Base-by-base conservation (phyloP, 2,329 filamentous ascomycete species). In the Zasmidium citrigriseum region DNA sequence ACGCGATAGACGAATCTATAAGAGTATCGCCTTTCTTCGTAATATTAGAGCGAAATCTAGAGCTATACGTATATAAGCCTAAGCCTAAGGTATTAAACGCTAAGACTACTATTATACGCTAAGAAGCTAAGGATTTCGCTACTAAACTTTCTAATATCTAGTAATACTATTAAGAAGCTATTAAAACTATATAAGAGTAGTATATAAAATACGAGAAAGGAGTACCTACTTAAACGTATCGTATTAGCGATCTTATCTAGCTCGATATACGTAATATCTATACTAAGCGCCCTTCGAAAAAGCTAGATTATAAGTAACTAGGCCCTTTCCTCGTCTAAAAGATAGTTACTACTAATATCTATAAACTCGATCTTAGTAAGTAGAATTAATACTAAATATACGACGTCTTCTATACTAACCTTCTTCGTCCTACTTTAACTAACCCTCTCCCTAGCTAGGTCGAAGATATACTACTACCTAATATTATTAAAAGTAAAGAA, bases 391-490 rank as follows among this genome's bases (percentile, higher is more conserved):
- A n/a, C n/a, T n/a, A 16, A 1, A 52, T 52, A 9, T 21, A 52
- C 20, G 22, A 52, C 27, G 49, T 52, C 27, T 52, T 52, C 49
- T 52, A 52, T 38, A 38, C 27, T 4, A 52, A 41, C 49, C 49
- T 52, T 4, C 49, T 52, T 2, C 49, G 49, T 2, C 27, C 21
- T 2, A 27, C 22, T 20, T 16, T n/a, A 9, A 21, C 20, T n/a
- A n/a, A 52, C 27, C 49, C 27, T 2, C 38, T 52, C 4, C 11
- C n/a, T 16, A 23, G n/a, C 25, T 41, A 52, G 38, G 3, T 21
- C 49, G 24, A 38, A 20, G 20, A 22, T 10, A 23, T 38, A 16
- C n/a, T 10, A 20, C 20, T 16, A 5, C 49, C 41, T 38, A 14
- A 34, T 34, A 7, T 34, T 34, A 34, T 34, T 14, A 14, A 34